A percentile compares a stretch with the other conserved stretches of the same genome.
Conservation (phyloP, 495 filamentous ascomycete genomes). For the Astrocystis sublimbata region DNA sequence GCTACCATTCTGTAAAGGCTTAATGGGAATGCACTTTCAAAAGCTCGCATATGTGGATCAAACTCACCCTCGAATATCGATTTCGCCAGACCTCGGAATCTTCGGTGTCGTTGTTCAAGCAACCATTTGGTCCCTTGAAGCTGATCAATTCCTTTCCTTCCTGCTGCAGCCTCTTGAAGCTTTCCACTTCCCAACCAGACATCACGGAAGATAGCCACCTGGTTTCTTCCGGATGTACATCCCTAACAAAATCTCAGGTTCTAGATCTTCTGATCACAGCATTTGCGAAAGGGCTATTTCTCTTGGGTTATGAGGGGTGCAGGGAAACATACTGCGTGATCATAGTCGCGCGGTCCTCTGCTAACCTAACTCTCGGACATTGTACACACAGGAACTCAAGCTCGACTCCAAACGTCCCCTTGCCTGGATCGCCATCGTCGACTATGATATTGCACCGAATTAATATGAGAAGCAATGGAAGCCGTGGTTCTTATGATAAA, state of each 20-base stretch:
- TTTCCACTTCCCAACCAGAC: background rate
- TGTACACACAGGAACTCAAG: slow-evolving; percentile 14
- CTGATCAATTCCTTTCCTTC: background rate
- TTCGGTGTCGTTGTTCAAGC: background rate
- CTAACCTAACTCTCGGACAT: background rate
- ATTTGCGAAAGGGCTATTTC: background rate
- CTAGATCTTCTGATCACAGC: background rate
- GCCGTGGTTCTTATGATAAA: background rate
- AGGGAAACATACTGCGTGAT: background rate
- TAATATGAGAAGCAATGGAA: background rate
- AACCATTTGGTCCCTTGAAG: background rate
- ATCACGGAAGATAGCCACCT: background rate
- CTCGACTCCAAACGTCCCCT: slow-evolving; percentile 9
- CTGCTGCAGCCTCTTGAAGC: background rate
- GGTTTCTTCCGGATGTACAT: background rate
- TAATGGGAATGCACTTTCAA: background rate
- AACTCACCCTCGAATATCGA: slow-evolving; percentile 12
- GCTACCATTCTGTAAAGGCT: background rate
- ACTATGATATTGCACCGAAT: background rate
- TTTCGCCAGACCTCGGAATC: background rate
- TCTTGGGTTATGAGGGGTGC: no score
- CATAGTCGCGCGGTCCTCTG: background rate
- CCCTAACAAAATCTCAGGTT: background rate
- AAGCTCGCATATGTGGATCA: background rate
- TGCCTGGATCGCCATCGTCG: background rate